Base-by-base conservation (phyloP, 2,329 filamentous ascomycete genomes). In the Hypomyces rosellus region DNA sequence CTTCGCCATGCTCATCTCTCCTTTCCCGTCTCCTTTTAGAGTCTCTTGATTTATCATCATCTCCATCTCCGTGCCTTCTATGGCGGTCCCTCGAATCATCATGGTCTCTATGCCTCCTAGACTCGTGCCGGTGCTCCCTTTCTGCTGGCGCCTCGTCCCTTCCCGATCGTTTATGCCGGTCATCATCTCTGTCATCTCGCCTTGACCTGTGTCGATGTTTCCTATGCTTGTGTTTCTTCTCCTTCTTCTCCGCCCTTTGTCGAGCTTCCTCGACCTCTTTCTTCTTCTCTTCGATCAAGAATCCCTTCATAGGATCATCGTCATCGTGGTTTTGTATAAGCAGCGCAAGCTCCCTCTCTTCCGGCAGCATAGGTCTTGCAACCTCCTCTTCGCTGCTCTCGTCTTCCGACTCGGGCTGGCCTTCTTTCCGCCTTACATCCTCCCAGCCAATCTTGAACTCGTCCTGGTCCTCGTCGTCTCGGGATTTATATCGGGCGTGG, bases 221-320 rank as follows among this genome's bases (percentile, higher is more conserved):
- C 45, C 68, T 71, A 50, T 74, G 79, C 65, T 61, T 70, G 55
- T 71, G 73, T 61, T 68, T 76, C 48, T 69, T 66, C 52, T 74
- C 70, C 57, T 69, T 75, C 59, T 72, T 77, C 13, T 77, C 73
- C 51, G 74, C 59, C 63, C 69, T 62, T 68, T 77, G 75, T 74
- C 58, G 69, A 3, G 89, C 91, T 52, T 80, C 78, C 49, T 86
- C 82, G 12, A 96, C 80, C 65, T 96, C 89, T 64, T 89, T 89
- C 69, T 88, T 90, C 77, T 97, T 96, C 69, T 95, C 87, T 56
- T 92, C 81, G 46, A 96, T 83, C 56, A 97, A 65, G 61, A 88
- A 96, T 36, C 82, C 83, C 69, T 96, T 96, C 93, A 99, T 99
- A 0, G 93, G 93, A 66, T 99, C 93, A 54, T 97, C 92, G 20